Evolutionary conservation across 2,329 filamentous ascomycete species (phyloP).

Genomic region (Penicillium sp.): DNA sequence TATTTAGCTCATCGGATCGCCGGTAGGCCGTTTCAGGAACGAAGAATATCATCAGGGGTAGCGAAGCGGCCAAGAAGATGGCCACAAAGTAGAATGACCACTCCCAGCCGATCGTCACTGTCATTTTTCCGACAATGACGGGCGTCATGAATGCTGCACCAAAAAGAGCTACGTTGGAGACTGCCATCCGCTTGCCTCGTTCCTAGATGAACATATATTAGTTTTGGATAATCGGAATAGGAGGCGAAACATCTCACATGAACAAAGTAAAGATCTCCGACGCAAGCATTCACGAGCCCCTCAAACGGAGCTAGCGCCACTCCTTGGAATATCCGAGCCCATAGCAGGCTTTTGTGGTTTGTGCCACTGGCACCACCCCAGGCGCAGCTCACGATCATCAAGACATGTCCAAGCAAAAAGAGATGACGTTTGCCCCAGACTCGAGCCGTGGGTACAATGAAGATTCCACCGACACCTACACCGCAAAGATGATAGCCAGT

Average conservation of each 20-base stretch:
- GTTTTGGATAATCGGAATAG: not conserved
- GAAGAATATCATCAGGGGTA: slow-evolving; percentile 74
- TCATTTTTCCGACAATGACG: slow-evolving; percentile 87
- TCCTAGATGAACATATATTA: slow-evolving; percentile 48
- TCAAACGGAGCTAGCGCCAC: slow-evolving; percentile 87
- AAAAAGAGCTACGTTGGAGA: slow-evolving; percentile 70
- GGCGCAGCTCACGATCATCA: slow-evolving; percentile 71
- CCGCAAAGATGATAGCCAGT: slow-evolving; percentile 88
- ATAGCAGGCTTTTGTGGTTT: slow-evolving; percentile 72
- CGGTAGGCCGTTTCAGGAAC: slow-evolving; percentile 83
- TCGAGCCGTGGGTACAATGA: slow-evolving; percentile 84
- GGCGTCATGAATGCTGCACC: slow-evolving; percentile 77
- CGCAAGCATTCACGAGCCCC: slow-evolving; percentile 81
- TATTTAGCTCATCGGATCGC: slow-evolving; percentile 68
- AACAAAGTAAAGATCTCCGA: slow-evolving; percentile 89
- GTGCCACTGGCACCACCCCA: slow-evolving; percentile 74
- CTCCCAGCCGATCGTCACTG: slow-evolving; percentile 71
- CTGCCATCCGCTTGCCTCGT: slow-evolving; percentile 83
- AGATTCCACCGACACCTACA: slow-evolving; percentile 75
- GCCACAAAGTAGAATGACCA: slow-evolving; percentile 89
- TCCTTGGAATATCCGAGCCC: slow-evolving; percentile 81
- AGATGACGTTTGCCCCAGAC: slow-evolving; percentile 93
- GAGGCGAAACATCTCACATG: slow-evolving; percentile 58
- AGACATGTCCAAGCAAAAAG: slow-evolving; percentile 74
- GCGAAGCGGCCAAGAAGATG: slow-evolving; percentile 72